A percentile compares a stretch with the other conserved stretches of the same genome.
Evolutionary conservation across 176 grass and related monocot genomes (phyloP).

Genomic region (Alopecurus myosuroides): DNA sequence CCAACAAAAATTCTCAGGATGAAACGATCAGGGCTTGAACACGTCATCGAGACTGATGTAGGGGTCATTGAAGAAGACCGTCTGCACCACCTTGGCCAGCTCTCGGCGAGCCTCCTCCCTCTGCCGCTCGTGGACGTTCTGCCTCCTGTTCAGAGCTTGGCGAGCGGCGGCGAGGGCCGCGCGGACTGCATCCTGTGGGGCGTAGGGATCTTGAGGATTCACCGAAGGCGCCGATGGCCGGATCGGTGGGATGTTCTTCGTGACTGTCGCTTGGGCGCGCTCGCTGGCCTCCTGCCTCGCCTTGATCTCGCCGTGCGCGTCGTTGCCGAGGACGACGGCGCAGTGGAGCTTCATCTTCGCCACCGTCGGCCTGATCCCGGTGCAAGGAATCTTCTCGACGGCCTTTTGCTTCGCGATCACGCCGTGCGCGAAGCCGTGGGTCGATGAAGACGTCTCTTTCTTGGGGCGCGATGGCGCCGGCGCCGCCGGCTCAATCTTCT

Average conservation of each 20-base stretch:
- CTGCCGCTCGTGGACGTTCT: background rate
- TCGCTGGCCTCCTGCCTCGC: background rate
- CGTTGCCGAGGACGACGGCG: background rate
- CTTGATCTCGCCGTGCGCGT: background rate
- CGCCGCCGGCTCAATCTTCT: background rate
- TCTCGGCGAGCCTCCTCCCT: slow-evolving; percentile 24
- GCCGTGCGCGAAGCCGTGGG: background rate
- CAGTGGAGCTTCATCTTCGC: background rate
- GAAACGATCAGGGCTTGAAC: slow-evolving; percentile 4
- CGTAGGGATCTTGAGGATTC: background rate
- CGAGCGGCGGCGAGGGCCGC: background rate
- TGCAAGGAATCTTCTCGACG: background rate
- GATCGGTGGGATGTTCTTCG: background rate
- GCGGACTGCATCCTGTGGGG: background rate
- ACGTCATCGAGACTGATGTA: slow-evolving; percentile 2
- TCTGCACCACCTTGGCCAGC: slow-evolving; percentile 22
- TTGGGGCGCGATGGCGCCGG: background rate
- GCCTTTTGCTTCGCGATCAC: background rate
- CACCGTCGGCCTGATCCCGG: background rate
- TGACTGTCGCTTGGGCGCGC: background rate
- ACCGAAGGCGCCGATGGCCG: background rate
- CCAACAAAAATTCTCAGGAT: background rate
- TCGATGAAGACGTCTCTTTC: background rate
- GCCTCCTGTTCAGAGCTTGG: background rate
- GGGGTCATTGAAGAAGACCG: slow-evolving; percentile 42